Conservation (phyloP, 345 rosid species). For the Eucalyptus tenuipes region DNA sequence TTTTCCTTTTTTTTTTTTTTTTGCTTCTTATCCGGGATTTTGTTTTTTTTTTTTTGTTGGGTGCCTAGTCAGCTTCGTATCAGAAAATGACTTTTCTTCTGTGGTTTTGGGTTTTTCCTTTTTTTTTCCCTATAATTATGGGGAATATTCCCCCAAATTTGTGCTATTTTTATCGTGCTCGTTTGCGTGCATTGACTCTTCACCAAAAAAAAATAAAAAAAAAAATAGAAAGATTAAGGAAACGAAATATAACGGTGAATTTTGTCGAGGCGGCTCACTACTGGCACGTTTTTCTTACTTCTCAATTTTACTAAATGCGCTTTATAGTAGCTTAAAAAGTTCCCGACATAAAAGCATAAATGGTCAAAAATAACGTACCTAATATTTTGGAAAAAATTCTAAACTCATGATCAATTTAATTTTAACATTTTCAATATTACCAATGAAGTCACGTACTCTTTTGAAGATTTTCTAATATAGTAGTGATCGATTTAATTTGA, state of each 20-base stretch:
- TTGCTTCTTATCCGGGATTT: background rate
- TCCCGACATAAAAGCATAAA: background rate
- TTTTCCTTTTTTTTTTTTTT: background rate
- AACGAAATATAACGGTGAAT: background rate
- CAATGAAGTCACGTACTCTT: accelerated
- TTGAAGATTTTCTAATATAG: background rate
- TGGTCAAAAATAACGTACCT: accelerated
- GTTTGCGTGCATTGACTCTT: background rate
- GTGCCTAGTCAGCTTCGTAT: background rate
- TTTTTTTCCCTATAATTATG: background rate
- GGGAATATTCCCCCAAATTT: background rate
- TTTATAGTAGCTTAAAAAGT: background rate
- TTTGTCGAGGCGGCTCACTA: background rate
- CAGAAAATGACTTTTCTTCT: background rate
- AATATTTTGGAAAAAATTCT: background rate
- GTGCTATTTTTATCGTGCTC: background rate
- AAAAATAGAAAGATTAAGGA: background rate
- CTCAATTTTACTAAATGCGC: background rate
- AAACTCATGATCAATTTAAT: accelerated
- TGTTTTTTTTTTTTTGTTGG: background rate
- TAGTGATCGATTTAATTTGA: accelerated
- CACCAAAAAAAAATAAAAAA: too few species aligned
- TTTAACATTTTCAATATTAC: accelerated
- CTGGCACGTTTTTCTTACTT: background rate
- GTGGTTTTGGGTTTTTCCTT: background rate